phyloP scores from a whole-genome alignment of 2,329 filamentous ascomycete genomes.

The Aureobasidium musti region DNA sequence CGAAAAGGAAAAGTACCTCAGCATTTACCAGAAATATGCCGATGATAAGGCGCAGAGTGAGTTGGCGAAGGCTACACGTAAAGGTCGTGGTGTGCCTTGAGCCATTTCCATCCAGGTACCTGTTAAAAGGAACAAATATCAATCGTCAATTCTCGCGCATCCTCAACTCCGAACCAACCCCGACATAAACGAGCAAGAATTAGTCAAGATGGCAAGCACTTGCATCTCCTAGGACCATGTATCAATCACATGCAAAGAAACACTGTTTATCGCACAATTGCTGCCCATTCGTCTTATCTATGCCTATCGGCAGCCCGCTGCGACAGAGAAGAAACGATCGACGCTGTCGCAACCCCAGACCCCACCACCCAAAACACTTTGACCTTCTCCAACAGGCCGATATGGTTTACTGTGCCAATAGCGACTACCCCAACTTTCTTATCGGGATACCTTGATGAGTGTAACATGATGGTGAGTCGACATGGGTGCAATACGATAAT shows the following conservation, averaged over 20 bases:
- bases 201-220: neutral
- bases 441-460: neutral
- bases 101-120: too few relatives aligned
- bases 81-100: constrained; percentile 64
- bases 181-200: neutral
- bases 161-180: neutral
- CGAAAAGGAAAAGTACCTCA: constrained; percentile 65
- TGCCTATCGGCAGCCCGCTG: constrained; percentile 21
- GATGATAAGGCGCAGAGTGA: constrained; percentile 52
- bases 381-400: constrained; percentile 22
- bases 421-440: neutral
- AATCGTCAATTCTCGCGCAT: too few relatives aligned
- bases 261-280: neutral
- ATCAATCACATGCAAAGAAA: neutral
- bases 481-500: constrained; percentile 3
- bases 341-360: constrained; percentile 15
- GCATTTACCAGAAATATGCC: constrained; percentile 61
- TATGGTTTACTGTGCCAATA: neutral
- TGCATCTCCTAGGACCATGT: neutral
- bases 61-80: constrained; percentile 54
- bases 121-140: too few relatives aligned
- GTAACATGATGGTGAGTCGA: neutral
- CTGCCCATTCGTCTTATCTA: constrained; percentile 20
- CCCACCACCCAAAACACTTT: neutral
- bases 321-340: neutral